phyloP scores from a whole-genome alignment of 495 filamentous ascomycete genomes.

The Rhypophila decipiens region DNA sequence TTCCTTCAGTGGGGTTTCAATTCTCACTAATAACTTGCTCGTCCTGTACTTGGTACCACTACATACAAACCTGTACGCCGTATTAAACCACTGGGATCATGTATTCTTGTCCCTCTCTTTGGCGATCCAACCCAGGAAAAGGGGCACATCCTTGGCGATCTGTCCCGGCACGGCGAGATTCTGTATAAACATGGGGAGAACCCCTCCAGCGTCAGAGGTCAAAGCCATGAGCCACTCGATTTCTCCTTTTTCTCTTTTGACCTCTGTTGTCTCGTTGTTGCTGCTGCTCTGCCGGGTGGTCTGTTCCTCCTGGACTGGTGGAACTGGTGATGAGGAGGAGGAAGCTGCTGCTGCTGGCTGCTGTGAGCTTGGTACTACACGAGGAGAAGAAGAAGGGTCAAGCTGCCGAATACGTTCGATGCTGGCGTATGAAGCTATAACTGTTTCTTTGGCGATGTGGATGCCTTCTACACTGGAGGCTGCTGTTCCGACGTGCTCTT shows the following conservation, averaged over 20 bases:
- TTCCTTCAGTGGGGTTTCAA: no score
- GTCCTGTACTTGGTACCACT: no score
- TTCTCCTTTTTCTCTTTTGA: no score
- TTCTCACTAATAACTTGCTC: no score
- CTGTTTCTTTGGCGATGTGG: slow-evolving; percentile 34
- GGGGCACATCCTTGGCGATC: slow-evolving; percentile 65
- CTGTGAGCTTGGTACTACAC: background rate
- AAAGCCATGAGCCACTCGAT: slow-evolving; percentile 67
- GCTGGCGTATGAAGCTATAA: slow-evolving; percentile 52
- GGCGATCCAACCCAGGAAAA: slow-evolving; percentile 58
- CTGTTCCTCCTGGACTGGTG: no score
- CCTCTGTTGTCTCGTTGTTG: no score
- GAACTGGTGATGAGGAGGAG: no score
- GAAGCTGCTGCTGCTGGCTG: background rate
- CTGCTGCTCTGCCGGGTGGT: no score
- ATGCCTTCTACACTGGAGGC: background rate
- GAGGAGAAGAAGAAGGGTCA: background rate
- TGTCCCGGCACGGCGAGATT: slow-evolving; percentile 56
- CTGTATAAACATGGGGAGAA: slow-evolving; percentile 63
- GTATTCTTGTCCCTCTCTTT: slow-evolving; percentile 25
- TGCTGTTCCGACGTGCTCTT: slow-evolving; percentile 4
- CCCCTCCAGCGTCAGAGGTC: slow-evolving; percentile 60
- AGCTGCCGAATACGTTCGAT: slow-evolving; percentile 51
- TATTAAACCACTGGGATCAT: background rate
- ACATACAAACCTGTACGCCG: no score